Evolutionary conservation across 2,329 filamentous ascomycete species (phyloP), one percentile per base, ranked within the genome.

Genomic region (Didymella pomorum): DNA sequence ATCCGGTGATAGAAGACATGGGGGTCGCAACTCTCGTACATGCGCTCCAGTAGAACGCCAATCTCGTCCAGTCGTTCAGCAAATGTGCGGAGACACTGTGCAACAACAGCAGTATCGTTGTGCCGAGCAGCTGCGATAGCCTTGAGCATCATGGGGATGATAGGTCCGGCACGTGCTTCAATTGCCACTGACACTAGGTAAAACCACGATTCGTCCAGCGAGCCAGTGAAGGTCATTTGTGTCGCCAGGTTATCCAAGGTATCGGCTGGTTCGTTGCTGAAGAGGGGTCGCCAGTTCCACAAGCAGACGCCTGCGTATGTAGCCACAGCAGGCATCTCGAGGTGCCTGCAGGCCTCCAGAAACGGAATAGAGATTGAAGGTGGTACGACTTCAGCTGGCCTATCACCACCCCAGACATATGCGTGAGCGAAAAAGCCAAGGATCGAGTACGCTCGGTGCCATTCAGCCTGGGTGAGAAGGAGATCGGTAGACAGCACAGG

Each of bases 121-220:
- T 84, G 79, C 48, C 92, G 87, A 21, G 89, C 93, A 33, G 93
- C 93, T 51, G 86, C 83, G 56, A 99, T 93, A 45, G 95, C 95
- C 39, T 88, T 84, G 41, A 99, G 82, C 92, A 97, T 97, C 58
- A 97, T 80, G 0, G 93, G 88, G 52, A 99, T 88, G 57, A 93
- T 90, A 3, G 93, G 91, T 0, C 89, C 95, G 25, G 92, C 94
- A 55, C 92, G 89, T 53, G 93, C 93, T 79, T 99, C 95, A 64
- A 99, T 97, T 62, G 94, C 95, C 3, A 97, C 91, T 0, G 93
- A 97, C 51, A 98, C 87, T 12, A 99, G 84, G 75, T 98, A 99
- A 75, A 99, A 99, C 95, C 95, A 99, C 62, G 95, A 97, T 79
- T 99, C 95, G 74, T 99, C 95, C 54, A 96, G 82, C 8, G 93